phyloP scores from a whole-genome alignment of 352 stramenopile species.

The Chrysophaeum taylorii region DNA sequence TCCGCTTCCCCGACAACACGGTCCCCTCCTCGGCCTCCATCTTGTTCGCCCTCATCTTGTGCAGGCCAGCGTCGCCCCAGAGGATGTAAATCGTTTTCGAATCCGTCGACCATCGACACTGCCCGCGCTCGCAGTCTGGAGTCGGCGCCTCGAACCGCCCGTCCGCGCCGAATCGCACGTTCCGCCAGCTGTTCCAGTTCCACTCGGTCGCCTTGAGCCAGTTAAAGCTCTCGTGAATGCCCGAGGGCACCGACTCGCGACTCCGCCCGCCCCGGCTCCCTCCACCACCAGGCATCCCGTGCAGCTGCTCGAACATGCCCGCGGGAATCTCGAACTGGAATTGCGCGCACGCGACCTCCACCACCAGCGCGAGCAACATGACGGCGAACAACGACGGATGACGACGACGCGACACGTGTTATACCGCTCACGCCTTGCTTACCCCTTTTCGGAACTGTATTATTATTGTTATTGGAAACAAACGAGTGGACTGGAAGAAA shows the following conservation, averaged over 20 bases:
- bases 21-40: constrained; percentile 3
- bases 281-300: neutral
- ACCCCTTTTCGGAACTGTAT: no score
- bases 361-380: no score
- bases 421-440: no score
- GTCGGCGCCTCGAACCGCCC: constrained; percentile 20
- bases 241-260: neutral
- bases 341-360: neutral
- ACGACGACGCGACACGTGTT: no score
- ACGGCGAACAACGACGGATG: no score
- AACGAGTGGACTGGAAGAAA: no score
- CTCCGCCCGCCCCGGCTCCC: neutral
- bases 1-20: neutral
- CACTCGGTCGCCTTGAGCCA: constrained; percentile 15
- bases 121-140: constrained; percentile 12
- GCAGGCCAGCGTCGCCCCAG: constrained; percentile 17
- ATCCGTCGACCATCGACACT: constrained; percentile 15
- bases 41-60: neutral
- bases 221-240: constrained; percentile 11
- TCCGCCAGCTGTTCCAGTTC: constrained; percentile 20
- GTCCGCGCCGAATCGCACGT: constrained; percentile 16
- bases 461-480: no score
- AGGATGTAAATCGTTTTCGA: constrained; percentile 12
- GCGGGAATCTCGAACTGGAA: constrained; percentile 15
- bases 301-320: constrained; percentile 15